Evolutionary conservation across 305 asterid genomes (phyloP), one percentile per base, ranked within the genome.

Genomic region (Fraxinus sp.): DNA sequence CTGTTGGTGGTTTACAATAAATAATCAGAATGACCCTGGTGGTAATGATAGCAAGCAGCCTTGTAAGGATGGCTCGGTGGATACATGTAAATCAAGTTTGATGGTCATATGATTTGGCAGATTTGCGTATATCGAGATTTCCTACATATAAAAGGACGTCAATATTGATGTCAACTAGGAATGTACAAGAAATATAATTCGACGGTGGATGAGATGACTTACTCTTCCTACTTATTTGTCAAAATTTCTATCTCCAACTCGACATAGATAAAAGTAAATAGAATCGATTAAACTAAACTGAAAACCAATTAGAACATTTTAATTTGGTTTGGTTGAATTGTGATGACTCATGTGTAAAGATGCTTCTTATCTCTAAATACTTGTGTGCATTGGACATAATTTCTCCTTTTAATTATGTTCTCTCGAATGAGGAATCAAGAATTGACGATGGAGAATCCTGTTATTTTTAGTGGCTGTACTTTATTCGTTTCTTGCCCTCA

Each of bases 361-460:
- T 84, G 89, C 80, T 84, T 79, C 82, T 81, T 84, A 86, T 86
- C 85, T 79, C 55, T 0, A 81, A 81, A 83, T 83, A 83, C 81
- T 55, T 78, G 57, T 20, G 28, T 62, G 76, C 52, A 64, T 74
- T 77, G 85, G 81, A 78, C 82, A 71, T 32, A 30, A 83, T 78
- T 79, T 75, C 37, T 78, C 68, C 55, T 52, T 74, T 78, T 33
- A 18, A 83, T 71, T 46, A 11, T 55, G 83, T 66, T 82, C 71
- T 57, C 35, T 82, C 79, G 37, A 8, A 1, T n/a, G 36, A 13
- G 76, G 85, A 62, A 85, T 82, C 83, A 66, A 78, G 70, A 83
- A 24, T 78, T 78, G 52, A 79, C 84, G 70, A 41, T 80, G 73
- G 68, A 86, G 84, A 86, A 84, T 70, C 62, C 22, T 81, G 33